phyloP scores from a whole-genome alignment of 805 yeast species.

The Danielia oregonensis region DNA sequence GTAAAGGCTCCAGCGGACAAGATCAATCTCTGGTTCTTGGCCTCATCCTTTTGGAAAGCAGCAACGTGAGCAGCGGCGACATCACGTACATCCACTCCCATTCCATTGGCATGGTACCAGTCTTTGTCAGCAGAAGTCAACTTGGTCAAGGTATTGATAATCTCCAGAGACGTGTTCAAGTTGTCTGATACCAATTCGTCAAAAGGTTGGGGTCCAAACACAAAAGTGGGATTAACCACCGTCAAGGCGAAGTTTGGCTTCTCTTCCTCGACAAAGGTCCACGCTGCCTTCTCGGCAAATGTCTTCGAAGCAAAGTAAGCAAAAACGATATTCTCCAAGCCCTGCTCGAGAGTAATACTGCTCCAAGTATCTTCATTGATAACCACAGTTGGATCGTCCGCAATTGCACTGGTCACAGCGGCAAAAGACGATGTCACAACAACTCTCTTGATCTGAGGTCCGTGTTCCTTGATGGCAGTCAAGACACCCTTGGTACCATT shows the following conservation, averaged over 20 bases:
- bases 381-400: slow-evolving; percentile 24
- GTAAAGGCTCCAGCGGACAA: slow-evolving; percentile 31
- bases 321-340: slow-evolving; percentile 5
- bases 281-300: slow-evolving; percentile 26
- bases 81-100: slow-evolving; percentile 20
- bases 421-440: slow-evolving; percentile 4
- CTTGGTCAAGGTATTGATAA: slow-evolving; percentile 3
- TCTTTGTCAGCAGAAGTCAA: slow-evolving; percentile 1
- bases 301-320: slow-evolving; percentile 6
- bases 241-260: slow-evolving; percentile 37
- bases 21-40: slow-evolving; percentile 15
- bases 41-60: slow-evolving; percentile 19
- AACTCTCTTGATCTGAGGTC: slow-evolving; percentile 4
- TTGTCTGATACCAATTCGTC: slow-evolving; percentile 25
- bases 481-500: slow-evolving; percentile 3
- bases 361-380: slow-evolving; percentile 38
- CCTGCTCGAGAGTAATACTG: slow-evolving; percentile 46
- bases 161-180: slow-evolving; percentile 23
- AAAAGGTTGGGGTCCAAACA: slow-evolving; percentile 52
- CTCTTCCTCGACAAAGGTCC: slow-evolving; percentile 44
- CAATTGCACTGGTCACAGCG: too few relatives aligned
- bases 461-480: slow-evolving; percentile 1
- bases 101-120: not conserved
- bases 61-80: slow-evolving; percentile 16
- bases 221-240: slow-evolving; percentile 41